Base-by-base conservation (phyloP, 495 filamentous ascomycete species). In the Xylaria flabelliformis region DNA sequence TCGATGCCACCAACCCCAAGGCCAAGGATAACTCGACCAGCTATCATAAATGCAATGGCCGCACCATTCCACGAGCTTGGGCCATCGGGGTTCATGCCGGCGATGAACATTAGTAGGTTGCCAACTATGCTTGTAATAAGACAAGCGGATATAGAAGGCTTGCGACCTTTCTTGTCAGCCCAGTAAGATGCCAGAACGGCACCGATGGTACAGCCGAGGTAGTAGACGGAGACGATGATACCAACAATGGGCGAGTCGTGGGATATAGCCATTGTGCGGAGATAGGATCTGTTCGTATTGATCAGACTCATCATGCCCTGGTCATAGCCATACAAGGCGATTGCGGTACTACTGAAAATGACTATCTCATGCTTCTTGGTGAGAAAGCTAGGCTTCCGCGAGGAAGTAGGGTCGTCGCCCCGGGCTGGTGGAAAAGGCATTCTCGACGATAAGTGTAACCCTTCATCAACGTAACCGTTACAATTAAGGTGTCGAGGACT, bases 261-360 rank as follows among this genome's bases (percentile, higher is more conserved):
- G 4, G 70, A 32, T 55, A 89, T 86, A 69, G 81, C 83, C 87
- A 90, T 89, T 56, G 85, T 88, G 42, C 76, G 44, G 4, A 90
- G 86, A 64, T 90, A 89, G 65, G 84, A 77, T 34, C 77, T 69
- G 70, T 89, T 89, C 8, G 88, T 89, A 69, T 89, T 90, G 76
- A 90, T 86, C 41, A 89, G 73, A 62, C 82, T 85, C 88, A 89
- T 89, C 88, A 89, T 89, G 58, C 85, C 83, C 73, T 86, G 83
- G 61, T 87, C 85, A 64, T 88, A 88, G 10, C 88, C 88, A 81
- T 89, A 90, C 29, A 90, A 81, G 64, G 85, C 85, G 66, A 90
- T 89, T n/a, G 87, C 87, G 4, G 85, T 85, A 61, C 82, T 82
- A 29, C 86, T 87, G 80, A 89, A 89, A 48, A 85, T 50, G 17